These are phyloP conservation scores for Schoenoplectus triqueter DNA, from an alignment of 202 grass and related monocot species.

Conservation along the genomic window DNA sequence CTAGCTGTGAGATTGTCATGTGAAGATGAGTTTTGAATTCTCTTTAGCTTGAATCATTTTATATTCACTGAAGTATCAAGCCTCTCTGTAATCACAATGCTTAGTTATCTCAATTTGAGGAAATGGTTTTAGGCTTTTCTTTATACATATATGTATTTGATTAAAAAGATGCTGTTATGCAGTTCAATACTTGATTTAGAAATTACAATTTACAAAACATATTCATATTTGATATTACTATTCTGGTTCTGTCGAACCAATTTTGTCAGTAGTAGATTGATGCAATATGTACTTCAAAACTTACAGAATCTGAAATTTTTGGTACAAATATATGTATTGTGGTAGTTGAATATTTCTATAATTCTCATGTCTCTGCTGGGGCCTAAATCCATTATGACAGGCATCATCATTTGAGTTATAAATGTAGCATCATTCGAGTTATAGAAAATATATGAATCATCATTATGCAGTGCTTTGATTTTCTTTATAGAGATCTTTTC, in stretches of 20 bases:
- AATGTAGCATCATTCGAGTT: slow-evolving; percentile 13
- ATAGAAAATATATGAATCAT: slow-evolving; percentile 29
- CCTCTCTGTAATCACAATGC: not conserved
- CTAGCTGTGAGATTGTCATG: not conserved
- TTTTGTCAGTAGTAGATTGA: too few species aligned
- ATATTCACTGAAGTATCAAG: not conserved
- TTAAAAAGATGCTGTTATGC: not conserved
- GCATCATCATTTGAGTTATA: not conserved
- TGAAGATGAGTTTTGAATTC: not conserved
- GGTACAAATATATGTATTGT: not conserved
- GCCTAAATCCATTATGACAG: slow-evolving; percentile 16
- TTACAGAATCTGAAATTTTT: not conserved
- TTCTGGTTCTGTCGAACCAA: too few species aligned
- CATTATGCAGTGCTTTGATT: slow-evolving; percentile 5
- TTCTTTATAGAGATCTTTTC: too few species aligned
- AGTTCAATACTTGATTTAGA: not conserved
- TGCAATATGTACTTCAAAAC: not conserved
- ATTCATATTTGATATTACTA: not conserved
- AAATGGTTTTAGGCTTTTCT: not conserved
- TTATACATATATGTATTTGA: not conserved
- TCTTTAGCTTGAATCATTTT: not conserved
- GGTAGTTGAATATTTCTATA: slow-evolving; percentile 9
- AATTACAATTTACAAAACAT: not conserved
- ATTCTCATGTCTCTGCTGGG: slow-evolving; percentile 1
- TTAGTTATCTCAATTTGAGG: not conserved